These are phyloP conservation scores for Albizia julibrissin DNA, from an alignment of 306 rosid genomes.

Conservation along the genomic window DNA sequence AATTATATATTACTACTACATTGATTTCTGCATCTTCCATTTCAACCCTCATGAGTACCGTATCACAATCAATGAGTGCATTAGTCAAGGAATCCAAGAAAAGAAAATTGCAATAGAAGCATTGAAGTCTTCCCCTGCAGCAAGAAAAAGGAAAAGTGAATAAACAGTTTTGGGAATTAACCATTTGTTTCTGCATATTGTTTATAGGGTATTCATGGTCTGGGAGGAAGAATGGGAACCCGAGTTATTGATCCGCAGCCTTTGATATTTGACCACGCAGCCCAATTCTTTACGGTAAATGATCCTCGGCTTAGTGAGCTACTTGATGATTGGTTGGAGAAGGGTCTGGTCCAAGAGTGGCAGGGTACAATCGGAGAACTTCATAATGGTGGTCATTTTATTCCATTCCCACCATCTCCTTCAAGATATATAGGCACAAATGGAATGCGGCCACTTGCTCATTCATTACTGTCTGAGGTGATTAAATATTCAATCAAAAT, in stretches of 20 bases:
- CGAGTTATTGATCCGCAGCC: constrained; percentile 66
- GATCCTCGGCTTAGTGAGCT: constrained; percentile 62
- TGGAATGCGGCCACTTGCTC: constrained; percentile 88
- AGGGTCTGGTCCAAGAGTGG: constrained; percentile 79
- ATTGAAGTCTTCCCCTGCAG: constrained; percentile 1
- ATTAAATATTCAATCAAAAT: background rate
- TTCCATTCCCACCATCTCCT: constrained; percentile 61
- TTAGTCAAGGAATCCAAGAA: background rate
- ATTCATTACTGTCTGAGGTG: constrained; percentile 77
- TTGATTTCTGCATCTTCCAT: background rate
- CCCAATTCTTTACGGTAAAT: constrained; percentile 81
- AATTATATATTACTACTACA: background rate
- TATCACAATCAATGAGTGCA: background rate
- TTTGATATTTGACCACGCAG: constrained; percentile 82
- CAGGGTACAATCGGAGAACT: constrained; percentile 74
- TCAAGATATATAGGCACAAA: constrained; percentile 64
- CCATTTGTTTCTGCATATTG: background rate
- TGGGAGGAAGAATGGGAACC: constrained; percentile 95
- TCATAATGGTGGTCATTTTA: constrained; percentile 70
- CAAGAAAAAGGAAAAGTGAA: background rate
- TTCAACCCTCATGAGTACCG: background rate
- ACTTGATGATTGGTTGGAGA: constrained; percentile 66
- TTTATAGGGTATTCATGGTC: constrained; percentile 81
- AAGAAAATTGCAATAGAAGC: background rate
- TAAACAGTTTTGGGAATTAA: background rate